Evolutionary conservation across 805 yeast genomes (phyloP), one percentile per base, ranked within the genome.

Genomic region (Metschnikowia santaceciliae): DNA sequence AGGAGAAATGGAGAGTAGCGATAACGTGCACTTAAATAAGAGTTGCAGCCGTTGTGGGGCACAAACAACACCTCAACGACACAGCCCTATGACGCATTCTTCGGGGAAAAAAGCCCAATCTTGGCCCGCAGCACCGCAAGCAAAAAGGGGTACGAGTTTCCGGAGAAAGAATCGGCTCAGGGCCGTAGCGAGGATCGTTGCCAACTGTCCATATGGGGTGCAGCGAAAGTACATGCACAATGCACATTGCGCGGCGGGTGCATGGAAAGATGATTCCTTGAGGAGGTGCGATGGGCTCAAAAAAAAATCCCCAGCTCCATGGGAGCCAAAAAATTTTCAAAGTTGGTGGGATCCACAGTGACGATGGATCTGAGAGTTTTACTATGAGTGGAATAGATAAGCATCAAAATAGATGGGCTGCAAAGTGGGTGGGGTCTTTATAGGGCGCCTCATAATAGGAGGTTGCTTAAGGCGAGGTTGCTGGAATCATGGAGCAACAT

Each of bases 181-280:
- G 22, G 15, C 10, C 13, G 43, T 30, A 20, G 15, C 43, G 5
- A 26, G 22, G 33, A 39, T 39, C 19, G 32, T 22, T 23, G 42
- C 32, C 42, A n/a, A n/a, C 14, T 40, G 43, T 26, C 34, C 20
- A 10, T 26, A 40, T 40, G 43, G 43, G 43, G 43, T 40, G 43
- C 43, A 40, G 43, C n/a, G 17, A 20, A 6, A 6, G 41, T 20
- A 3, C 26, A 38, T 38, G 41, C 11, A 13, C 22, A 30, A n/a
- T 14, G 32, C 42, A 22, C 15, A 22, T 8, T 3, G 32, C 17
- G 42, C 42, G 6, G 32, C 17, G 42, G 13, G 19, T 22, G 32
- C 42, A 39, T 39, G 30, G 42, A 39, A 39, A 39, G 17, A 22
- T 39, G 32, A 20, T 39, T 39, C 8, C 42, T 19, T 15, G 42